These are phyloP conservation scores for Macrophomina tecta DNA, from an alignment of 2,329 filamentous ascomycete species.

Conservation along the genomic window DNA sequence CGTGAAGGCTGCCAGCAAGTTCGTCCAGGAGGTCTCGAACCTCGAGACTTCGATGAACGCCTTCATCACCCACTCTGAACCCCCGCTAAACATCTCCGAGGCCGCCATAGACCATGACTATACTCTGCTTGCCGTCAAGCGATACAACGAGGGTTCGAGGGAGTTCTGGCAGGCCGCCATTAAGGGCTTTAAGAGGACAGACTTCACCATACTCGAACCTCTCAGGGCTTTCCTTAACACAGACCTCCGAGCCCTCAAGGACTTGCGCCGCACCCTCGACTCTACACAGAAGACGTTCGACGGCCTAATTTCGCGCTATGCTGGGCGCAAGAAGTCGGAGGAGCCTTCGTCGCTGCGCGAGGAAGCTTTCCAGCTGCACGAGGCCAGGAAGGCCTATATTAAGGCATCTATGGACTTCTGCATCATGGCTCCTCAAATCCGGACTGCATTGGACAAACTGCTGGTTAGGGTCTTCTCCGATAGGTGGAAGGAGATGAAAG, in stretches of 20 bases:
- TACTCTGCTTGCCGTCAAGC: conserved; percentile 82
- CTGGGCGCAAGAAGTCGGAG: conserved; percentile 87
- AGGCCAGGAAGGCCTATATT: conserved; percentile 87
- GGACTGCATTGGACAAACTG: conserved; percentile 82
- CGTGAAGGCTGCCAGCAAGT: conserved; percentile 65
- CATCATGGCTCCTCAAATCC: conserved; percentile 82
- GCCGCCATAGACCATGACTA: conserved; percentile 94
- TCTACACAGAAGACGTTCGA: conserved; percentile 85
- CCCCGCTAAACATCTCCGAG: conserved; percentile 76
- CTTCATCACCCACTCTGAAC: conserved; percentile 78
- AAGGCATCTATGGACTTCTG: conserved; percentile 95
- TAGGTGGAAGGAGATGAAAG: conserved; percentile 85
- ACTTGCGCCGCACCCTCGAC: conserved; percentile 77
- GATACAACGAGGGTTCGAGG: conserved; percentile 81
- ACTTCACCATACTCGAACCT: conserved; percentile 78
- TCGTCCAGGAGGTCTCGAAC: conserved; percentile 69
- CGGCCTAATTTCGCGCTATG: conserved; percentile 78
- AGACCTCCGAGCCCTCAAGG: conserved; percentile 86
- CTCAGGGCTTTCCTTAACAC: conserved; percentile 77
- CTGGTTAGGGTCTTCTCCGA: conserved; percentile 85
- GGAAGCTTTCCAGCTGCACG: conserved; percentile 94
- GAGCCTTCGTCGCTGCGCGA: conserved; percentile 89
- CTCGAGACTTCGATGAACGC: conserved; percentile 81
- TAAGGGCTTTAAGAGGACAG: conserved; percentile 76
- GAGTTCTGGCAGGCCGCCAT: conserved; percentile 86